Evolutionary conservation across 441 rosid genomes (phyloP).

Genomic region (Mallotus repandus): DNA sequence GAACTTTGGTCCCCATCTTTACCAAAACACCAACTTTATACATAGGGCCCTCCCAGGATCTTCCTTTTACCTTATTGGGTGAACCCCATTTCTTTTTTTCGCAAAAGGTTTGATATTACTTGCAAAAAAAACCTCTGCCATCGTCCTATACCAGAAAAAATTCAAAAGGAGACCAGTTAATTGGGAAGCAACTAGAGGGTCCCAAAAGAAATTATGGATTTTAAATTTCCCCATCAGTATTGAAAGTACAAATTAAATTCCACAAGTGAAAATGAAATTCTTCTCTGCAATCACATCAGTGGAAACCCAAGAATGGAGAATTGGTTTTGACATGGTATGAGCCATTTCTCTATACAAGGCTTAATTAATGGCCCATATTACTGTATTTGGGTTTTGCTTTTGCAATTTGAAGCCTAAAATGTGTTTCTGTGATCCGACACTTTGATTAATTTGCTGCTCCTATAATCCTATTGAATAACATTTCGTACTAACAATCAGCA

Average conservation of each 20-base stretch:
- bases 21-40: background rate
- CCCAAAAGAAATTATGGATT: background rate
- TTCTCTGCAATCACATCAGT: background rate
- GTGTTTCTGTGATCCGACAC: too few relatives aligned
- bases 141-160: background rate
- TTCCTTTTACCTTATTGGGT: background rate
- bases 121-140: background rate
- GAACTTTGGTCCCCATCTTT: constrained; percentile 10
- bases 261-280: background rate
- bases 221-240: background rate
- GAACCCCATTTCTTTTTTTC: background rate
- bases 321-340: background rate
- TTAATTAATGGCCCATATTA: background rate
- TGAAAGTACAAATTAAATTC: background rate
- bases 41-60: background rate
- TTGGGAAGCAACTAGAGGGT: background rate
- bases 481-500: too few relatives aligned
- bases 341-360: background rate
- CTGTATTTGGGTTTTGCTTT: too few relatives aligned
- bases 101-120: background rate
- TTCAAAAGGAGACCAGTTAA: background rate
- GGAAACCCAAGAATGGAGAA: too few relatives aligned
- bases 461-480: constrained; percentile 18
- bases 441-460: constrained; percentile 18
- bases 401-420: too few relatives aligned